Evolutionary conservation across 495 filamentous ascomycete genomes (phyloP).

Genomic region (Trichoderma asperelloides): DNA sequence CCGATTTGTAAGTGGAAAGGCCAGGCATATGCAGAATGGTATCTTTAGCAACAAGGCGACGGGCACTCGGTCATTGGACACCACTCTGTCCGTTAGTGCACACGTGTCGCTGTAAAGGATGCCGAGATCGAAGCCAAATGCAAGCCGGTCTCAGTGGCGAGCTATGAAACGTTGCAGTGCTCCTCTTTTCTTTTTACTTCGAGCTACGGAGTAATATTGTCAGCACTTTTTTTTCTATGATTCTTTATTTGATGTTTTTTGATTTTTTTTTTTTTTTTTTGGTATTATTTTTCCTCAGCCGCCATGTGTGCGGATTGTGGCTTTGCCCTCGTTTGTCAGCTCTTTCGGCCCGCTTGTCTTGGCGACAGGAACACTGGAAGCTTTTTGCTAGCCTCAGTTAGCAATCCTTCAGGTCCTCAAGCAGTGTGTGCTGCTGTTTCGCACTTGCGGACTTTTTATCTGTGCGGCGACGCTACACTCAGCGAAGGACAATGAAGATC

Average conservation of each 20-base stretch:
- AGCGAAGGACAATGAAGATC: background rate
- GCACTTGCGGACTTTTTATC: too few species aligned
- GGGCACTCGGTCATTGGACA: background rate
- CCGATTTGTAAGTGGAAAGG: background rate
- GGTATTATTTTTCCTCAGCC: background rate
- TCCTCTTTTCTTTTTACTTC: background rate
- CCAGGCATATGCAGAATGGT: background rate
- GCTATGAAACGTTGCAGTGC: constrained; percentile 3
- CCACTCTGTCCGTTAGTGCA: background rate
- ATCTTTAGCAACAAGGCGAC: background rate
- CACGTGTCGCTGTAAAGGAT: constrained; percentile 2
- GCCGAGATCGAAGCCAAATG: background rate
- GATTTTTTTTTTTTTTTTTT: background rate
- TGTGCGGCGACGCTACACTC: background rate
- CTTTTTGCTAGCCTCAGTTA: background rate
- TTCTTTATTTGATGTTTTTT: too few species aligned
- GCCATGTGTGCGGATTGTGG: background rate
- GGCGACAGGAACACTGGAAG: background rate
- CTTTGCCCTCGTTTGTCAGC: background rate
- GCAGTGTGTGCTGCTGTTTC: background rate
- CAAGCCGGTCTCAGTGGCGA: background rate
- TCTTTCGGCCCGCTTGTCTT: constrained; percentile 2
- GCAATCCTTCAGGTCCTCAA: background rate
- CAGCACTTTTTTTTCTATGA: background rate
- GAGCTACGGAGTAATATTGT: too few species aligned